Percentiles rank a stretch among this genome's conserved stretches.
Conservation (phyloP, 352 stramenopile genomes). For the Peronospora belbahrii region DNA sequence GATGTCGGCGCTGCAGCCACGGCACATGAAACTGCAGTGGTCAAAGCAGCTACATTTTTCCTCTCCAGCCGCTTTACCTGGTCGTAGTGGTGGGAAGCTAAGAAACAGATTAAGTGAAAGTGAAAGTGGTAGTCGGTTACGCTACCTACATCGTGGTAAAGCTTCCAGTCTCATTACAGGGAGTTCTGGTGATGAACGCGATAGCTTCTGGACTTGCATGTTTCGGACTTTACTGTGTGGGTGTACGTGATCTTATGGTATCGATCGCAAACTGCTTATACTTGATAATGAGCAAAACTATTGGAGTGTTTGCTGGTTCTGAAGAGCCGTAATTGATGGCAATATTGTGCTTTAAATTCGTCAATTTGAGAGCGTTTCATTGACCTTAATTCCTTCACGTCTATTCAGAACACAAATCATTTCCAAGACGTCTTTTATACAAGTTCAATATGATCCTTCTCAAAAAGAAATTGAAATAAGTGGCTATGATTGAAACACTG, state of each 20-base stretch:
- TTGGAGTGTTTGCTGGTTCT: no score
- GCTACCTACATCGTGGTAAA: slow-evolving; percentile 23
- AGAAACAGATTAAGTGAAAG: slow-evolving; percentile 6
- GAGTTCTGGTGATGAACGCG: slow-evolving; percentile 5
- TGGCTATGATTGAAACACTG: no score
- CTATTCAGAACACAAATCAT: no score
- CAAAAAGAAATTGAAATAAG: no score
- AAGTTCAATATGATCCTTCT: no score
- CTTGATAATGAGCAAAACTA: no score
- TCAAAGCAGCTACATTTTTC: slow-evolving; percentile 13
- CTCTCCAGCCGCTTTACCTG: slow-evolving; percentile 7
- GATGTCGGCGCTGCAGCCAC: slow-evolving; percentile 16
- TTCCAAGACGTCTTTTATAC: no score
- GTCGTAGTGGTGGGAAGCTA: slow-evolving; percentile 7
- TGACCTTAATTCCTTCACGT: no score
- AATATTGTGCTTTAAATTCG: no score
- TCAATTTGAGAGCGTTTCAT: no score
- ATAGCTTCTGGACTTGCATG: slow-evolving; percentile 19
- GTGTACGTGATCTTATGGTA: slow-evolving; percentile 7
- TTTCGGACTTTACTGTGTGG: slow-evolving; percentile 25
- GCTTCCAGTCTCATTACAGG: slow-evolving; percentile 2
- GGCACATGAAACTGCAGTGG: slow-evolving; percentile 10
- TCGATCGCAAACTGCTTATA: no score
- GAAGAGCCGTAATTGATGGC: no score
- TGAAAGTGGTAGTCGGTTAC: slow-evolving; percentile 11